phyloP scores from a whole-genome alignment of 2,329 filamentous ascomycete genomes.

The Ambrosiella xylebori region DNA sequence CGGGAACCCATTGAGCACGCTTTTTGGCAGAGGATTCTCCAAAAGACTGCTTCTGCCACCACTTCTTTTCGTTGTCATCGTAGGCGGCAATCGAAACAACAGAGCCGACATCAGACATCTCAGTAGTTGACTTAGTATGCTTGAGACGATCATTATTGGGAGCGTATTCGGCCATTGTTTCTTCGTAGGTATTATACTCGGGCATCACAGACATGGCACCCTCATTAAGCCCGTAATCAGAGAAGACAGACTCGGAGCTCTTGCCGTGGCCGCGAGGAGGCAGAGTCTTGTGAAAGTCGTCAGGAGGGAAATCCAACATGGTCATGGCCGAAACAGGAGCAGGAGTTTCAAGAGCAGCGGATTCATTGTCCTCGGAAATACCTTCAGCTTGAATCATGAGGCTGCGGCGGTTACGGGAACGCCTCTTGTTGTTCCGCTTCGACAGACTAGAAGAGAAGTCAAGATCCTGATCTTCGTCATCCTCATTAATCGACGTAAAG shows the following conservation, averaged over 20 bases:
- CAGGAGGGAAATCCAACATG: background rate
- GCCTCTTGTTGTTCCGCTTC: conserved; percentile 5
- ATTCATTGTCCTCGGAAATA: conserved; percentile 6
- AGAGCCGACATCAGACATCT: conserved; percentile 9
- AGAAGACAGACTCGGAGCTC: conserved; percentile 10
- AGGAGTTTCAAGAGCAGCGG: background rate
- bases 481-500: background rate
- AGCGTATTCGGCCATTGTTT: conserved; percentile 5
- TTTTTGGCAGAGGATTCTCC: background rate
- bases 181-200: conserved; percentile 6
- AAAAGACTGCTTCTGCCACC: conserved; percentile 8
- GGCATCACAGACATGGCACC: conserved; percentile 11
- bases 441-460: conserved; percentile 8
- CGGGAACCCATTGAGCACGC: background rate
- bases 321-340: background rate
- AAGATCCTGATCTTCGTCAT: conserved; percentile 9
- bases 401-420: conserved; percentile 1
- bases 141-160: background rate
- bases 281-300: background rate
- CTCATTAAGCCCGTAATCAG: conserved; percentile 11
- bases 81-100: background rate
- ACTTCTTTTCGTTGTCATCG: background rate
- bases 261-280: conserved; percentile 6
- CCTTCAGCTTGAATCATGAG: background rate
- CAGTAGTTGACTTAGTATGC: conserved; percentile 5